Evolutionary conservation across 345 rosid species (phyloP).

Genomic region (Trapa bicornis): DNA sequence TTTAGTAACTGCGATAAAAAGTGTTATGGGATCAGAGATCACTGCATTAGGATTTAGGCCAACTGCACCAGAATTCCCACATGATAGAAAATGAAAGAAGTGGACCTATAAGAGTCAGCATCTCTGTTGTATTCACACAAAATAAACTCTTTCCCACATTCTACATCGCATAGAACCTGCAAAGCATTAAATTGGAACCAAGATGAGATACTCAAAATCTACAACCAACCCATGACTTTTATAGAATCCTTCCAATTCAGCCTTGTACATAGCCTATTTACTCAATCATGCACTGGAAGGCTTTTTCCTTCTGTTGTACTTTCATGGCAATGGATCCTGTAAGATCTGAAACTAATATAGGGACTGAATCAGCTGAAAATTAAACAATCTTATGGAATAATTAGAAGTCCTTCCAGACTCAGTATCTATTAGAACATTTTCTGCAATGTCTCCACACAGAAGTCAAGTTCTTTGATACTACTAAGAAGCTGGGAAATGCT

Average conservation of each 20-base stretch:
- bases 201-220: background rate
- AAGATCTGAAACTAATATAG: background rate
- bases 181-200: background rate
- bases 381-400: background rate
- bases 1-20: background rate
- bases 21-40: too few relatives aligned
- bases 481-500: background rate
- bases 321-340: background rate
- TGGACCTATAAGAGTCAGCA: slow-evolving; percentile 84
- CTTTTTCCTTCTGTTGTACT: background rate
- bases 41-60: background rate
- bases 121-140: slow-evolving; percentile 96
- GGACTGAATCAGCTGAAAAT: background rate
- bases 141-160: slow-evolving; percentile 67
- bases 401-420: background rate
- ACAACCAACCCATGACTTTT: background rate
- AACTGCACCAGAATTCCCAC: background rate
- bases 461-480: background rate
- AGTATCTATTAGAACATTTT: background rate
- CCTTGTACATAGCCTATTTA: background rate
- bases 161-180: slow-evolving; percentile 63
- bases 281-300: background rate
- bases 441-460: background rate
- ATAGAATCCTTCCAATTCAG: background rate
- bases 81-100: background rate